Conservation (phyloP, 257 asterid species). For the Misopates orontium region DNA sequence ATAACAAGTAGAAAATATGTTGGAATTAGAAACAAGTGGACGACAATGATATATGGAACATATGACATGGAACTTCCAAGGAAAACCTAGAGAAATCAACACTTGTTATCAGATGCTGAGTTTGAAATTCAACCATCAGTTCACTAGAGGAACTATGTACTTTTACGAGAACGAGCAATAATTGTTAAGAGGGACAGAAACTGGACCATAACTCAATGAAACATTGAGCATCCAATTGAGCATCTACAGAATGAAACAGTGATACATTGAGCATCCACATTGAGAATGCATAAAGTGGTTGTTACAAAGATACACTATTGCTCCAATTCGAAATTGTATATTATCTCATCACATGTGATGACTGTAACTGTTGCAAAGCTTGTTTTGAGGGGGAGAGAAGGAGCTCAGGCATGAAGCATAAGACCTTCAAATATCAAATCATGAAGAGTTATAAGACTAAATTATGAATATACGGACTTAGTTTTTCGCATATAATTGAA, state of each 20-base stretch:
- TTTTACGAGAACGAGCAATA: not conserved
- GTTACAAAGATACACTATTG: not conserved
- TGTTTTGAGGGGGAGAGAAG: slow-evolving; percentile 1
- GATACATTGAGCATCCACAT: not conserved
- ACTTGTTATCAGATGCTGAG: not conserved
- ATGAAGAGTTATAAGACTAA: not conserved
- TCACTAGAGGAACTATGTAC: not conserved
- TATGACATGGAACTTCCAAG: not conserved
- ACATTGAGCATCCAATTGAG: not conserved
- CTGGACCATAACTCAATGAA: not conserved
- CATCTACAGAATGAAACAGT: not conserved
- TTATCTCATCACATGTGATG: not conserved
- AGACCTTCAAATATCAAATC: slow-evolving; percentile 11
- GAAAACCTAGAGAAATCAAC: slow-evolving; percentile 1
- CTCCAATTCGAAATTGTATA: slow-evolving; percentile 12
- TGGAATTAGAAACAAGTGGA: slow-evolving; percentile 6
- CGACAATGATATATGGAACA: not conserved
- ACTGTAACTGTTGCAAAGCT: not conserved
- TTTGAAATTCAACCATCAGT: not conserved
- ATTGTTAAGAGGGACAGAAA: not conserved
- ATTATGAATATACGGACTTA: not conserved
- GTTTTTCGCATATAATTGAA: no score
- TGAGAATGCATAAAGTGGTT: not conserved
- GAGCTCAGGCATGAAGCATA: slow-evolving; percentile 2
- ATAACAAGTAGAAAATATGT: not conserved